Conservation (phyloP, 345 rosid genomes). For the Zanthoxylum bungeanum region DNA sequence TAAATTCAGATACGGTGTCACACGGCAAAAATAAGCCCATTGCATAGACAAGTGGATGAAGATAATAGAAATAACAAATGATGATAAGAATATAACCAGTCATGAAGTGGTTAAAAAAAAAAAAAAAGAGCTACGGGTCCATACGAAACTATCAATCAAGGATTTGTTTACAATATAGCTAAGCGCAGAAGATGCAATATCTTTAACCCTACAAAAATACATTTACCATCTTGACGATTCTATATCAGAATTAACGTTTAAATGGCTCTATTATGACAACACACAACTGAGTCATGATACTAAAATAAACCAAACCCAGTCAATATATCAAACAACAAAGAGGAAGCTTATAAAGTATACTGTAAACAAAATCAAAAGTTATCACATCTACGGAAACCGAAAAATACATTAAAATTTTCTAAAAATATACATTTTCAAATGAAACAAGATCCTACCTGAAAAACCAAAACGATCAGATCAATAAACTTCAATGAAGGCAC, state of each 20-base stretch:
- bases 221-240: neutral
- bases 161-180: neutral
- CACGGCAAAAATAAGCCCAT: neutral
- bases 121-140: neutral
- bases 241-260: neutral
- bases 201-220: neutral
- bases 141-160: too few species aligned
- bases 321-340: neutral
- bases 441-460: slow-evolving; percentile 6
- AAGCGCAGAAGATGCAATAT: neutral
- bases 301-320: neutral
- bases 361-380: neutral
- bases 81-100: neutral
- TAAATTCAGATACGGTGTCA: neutral
- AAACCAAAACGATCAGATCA: neutral
- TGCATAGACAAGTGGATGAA: neutral
- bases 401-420: too few species aligned
- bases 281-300: neutral
- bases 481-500: neutral
- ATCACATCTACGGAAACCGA: neutral
- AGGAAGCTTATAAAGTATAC: neutral
- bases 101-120: too few species aligned
- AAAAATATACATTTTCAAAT: neutral
- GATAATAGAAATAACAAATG: too few species aligned
- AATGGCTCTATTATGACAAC: neutral